Conservation (phyloP, 805 yeast species). For the Torulaspora microellipsoides region DNA sequence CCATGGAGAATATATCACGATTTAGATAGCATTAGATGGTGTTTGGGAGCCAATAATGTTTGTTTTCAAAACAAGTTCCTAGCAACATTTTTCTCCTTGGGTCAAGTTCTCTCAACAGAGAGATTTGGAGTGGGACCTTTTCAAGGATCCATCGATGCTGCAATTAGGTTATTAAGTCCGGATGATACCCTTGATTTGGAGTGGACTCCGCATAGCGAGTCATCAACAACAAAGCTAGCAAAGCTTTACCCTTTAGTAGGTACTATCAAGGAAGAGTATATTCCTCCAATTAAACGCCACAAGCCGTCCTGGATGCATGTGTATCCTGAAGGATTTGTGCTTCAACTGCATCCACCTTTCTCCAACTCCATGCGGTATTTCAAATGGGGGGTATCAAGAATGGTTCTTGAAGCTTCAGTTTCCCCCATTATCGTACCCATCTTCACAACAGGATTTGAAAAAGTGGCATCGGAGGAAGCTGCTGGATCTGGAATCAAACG, state of each 20-base stretch:
- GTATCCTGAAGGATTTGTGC: constrained; percentile 92
- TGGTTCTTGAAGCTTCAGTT: constrained; percentile 73
- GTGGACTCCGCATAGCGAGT: constrained; percentile 30
- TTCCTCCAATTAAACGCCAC: constrained; percentile 54
- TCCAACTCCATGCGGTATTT: constrained; percentile 88
- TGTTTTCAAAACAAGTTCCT: constrained; percentile 61
- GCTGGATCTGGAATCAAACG: constrained; percentile 52
- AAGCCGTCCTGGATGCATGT: constrained; percentile 88
- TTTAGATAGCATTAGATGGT: constrained; percentile 79
- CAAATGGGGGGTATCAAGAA: constrained; percentile 90
- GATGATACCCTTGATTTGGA: constrained; percentile 55
- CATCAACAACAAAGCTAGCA: neutral
- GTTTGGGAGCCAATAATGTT: constrained; percentile 86
- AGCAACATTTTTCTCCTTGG: constrained; percentile 70
- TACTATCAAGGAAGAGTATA: constrained; percentile 30
- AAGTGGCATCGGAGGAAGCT: constrained; percentile 71
- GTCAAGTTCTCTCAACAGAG: constrained; percentile 81
- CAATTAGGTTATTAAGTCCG: constrained; percentile 71
- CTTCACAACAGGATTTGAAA: constrained; percentile 80
- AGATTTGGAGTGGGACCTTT: constrained; percentile 92
- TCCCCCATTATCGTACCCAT: constrained; percentile 88
- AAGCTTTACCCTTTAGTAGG: constrained; percentile 2
- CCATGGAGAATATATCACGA: constrained; percentile 65
- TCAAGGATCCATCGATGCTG: constrained; percentile 86
- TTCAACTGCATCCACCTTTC: constrained; percentile 76